A percentile compares a stretch with the other conserved stretches of the same genome.
Conservation (phyloP, 768 basidiomycete genomes). For the Asterophora parasitica region DNA sequence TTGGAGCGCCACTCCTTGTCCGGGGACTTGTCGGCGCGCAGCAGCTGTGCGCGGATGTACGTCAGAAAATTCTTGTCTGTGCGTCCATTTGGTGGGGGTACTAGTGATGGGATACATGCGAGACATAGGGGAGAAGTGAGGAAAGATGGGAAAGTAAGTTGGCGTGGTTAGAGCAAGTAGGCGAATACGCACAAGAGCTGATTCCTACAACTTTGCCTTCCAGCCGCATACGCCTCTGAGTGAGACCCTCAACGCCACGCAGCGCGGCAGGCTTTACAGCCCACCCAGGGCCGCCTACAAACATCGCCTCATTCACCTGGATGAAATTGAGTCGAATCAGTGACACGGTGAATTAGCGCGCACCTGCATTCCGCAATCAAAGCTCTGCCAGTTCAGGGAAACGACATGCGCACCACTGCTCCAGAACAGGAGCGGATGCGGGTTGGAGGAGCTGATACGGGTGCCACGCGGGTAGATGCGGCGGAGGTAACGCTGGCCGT, state of each 20-base stretch:
- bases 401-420: slow-evolving; percentile 52
- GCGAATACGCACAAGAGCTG: slow-evolving; percentile 41
- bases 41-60: slow-evolving; percentile 43
- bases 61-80: slow-evolving; percentile 34
- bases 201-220: slow-evolving; percentile 37
- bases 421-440: slow-evolving; percentile 50
- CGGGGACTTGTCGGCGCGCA: slow-evolving; percentile 26
- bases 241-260: slow-evolving; percentile 14
- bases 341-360: background rate
- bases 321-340: background rate
- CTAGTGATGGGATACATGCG: slow-evolving; percentile 20
- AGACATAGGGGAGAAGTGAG: background rate
- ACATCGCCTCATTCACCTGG: slow-evolving; percentile 55
- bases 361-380: slow-evolving; percentile 47
- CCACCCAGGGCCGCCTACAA: slow-evolving; percentile 53
- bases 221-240: slow-evolving; percentile 13
- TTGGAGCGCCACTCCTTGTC: slow-evolving; percentile 42
- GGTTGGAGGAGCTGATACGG: slow-evolving; percentile 51
- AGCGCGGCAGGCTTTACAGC: slow-evolving; percentile 40
- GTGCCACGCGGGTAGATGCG: slow-evolving; percentile 57
- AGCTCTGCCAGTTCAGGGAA: slow-evolving; percentile 61
- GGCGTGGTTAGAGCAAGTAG: no score
- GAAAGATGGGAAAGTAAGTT: slow-evolving; percentile 18
- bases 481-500: slow-evolving; percentile 41
- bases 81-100: slow-evolving; percentile 40